These are phyloP conservation scores for Orobanche coerulescens DNA, from an alignment of 257 asterid genomes.

Conservation along the genomic window DNA sequence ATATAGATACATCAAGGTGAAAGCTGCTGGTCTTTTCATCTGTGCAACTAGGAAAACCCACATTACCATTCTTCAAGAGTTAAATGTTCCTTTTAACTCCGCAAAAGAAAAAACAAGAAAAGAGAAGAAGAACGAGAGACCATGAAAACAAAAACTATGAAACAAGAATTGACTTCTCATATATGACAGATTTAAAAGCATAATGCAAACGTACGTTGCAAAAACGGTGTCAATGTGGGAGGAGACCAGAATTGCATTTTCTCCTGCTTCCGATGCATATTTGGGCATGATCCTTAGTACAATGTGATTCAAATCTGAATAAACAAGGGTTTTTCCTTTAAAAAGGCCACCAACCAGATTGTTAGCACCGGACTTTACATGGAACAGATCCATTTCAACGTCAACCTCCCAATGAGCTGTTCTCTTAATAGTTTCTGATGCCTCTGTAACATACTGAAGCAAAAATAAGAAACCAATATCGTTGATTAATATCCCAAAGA, in stretches of 20 bases:
- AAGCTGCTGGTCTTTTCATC: background rate
- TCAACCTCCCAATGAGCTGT: slow-evolving; percentile 89
- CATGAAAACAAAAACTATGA: background rate
- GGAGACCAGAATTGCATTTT: slow-evolving; percentile 86
- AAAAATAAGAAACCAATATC: slow-evolving; percentile 6
- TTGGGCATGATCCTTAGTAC: slow-evolving; percentile 75
- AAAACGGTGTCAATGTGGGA: slow-evolving; percentile 94
- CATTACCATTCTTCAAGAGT: too few relatives aligned
- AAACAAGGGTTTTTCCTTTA: slow-evolving; percentile 79
- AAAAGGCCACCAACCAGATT: slow-evolving; percentile 70
- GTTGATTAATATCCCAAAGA: background rate
- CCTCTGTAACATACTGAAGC: slow-evolving; percentile 69
- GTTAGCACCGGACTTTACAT: slow-evolving; percentile 63
- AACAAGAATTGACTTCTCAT: background rate
- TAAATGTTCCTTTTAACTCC: too few relatives aligned
- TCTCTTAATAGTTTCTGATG: slow-evolving; percentile 54
- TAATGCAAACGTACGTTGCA: slow-evolving; percentile 45
- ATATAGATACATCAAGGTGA: background rate
- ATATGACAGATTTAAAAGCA: slow-evolving; percentile 2
- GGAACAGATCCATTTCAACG: slow-evolving; percentile 79
- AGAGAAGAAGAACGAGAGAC: slow-evolving; percentile 1
- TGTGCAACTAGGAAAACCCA: too few relatives aligned
- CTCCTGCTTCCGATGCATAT: slow-evolving; percentile 67
- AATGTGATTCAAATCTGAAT: slow-evolving; percentile 82
- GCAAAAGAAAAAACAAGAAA: too few relatives aligned